Evolutionary conservation across 1,284 basidiomycete genomes (phyloP).

Genomic region (Apiotrichum montevideense): DNA sequence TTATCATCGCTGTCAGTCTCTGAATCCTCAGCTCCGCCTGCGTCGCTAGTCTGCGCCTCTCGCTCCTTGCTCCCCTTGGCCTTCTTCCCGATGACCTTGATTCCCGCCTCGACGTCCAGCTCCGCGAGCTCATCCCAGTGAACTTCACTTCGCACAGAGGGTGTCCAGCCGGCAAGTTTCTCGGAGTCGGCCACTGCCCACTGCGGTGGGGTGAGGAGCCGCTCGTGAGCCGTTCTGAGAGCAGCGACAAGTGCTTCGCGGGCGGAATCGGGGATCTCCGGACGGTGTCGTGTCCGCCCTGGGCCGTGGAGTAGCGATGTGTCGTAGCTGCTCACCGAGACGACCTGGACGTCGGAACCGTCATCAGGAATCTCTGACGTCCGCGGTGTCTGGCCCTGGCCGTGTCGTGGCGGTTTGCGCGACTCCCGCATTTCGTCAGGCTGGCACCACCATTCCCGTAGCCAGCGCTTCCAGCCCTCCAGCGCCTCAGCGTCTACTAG

Average conservation of each 20-base stretch:
- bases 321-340: slow-evolving; percentile 67
- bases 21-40: slow-evolving; percentile 9
- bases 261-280: slow-evolving; percentile 57
- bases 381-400: neutral
- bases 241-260: slow-evolving; percentile 58
- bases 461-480: slow-evolving; percentile 62
- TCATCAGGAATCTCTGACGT: neutral
- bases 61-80: slow-evolving; percentile 13
- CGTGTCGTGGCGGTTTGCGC: no score
- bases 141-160: slow-evolving; percentile 58
- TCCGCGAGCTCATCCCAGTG: slow-evolving; percentile 59
- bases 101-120: slow-evolving; percentile 30
- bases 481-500: slow-evolving; percentile 58
- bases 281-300: slow-evolving; percentile 49
- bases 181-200: slow-evolving; percentile 54
- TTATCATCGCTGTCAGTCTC: slow-evolving; percentile 30
- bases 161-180: slow-evolving; percentile 60
- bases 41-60: slow-evolving; percentile 21
- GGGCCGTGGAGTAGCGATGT: slow-evolving; percentile 47
- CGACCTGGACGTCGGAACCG: slow-evolving; percentile 49
- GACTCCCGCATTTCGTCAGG: no score
- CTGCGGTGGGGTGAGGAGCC: slow-evolving; percentile 64
- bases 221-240: slow-evolving; percentile 60
- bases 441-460: slow-evolving; percentile 51
- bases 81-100: neutral